Percentiles rank a stretch among this genome's conserved stretches.
phyloP scores from a whole-genome alignment of 2,329 filamentous ascomycete genomes.

The Beauveria scarabaeidicola region DNA sequence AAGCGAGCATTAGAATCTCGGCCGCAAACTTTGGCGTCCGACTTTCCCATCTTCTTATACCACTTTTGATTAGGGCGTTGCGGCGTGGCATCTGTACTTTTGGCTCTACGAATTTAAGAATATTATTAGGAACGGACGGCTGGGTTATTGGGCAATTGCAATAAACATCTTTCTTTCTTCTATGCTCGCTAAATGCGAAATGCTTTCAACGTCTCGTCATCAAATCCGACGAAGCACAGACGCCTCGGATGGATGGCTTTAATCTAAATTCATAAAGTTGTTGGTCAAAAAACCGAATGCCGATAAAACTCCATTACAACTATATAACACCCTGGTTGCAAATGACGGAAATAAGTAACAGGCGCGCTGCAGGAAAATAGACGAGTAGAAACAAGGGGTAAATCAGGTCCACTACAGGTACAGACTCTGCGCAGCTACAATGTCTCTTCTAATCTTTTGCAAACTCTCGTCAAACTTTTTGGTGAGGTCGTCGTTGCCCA shows the following conservation, averaged over 20 bases:
- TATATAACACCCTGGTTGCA: constrained; percentile 9
- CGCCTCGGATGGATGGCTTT: not conserved
- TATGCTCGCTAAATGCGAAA: constrained; percentile 7
- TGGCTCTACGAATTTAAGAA: not conserved
- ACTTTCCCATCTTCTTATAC: not conserved
- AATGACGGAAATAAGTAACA: constrained; percentile 8
- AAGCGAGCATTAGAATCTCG: constrained; percentile 20
- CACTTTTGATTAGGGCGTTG: not conserved
- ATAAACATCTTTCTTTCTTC: constrained; percentile 10
- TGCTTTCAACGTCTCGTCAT: constrained; percentile 7
- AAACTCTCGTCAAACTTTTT: constrained; percentile 85
- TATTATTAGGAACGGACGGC: not conserved
- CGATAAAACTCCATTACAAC: constrained; percentile 6
- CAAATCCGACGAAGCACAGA: not conserved
- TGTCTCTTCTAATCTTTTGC: constrained; percentile 79
- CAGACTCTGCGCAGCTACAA: constrained; percentile 88
- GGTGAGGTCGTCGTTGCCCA: constrained; percentile 92
- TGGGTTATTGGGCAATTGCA: not conserved
- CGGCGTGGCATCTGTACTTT: not conserved
- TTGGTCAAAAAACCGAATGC: constrained; percentile 1
- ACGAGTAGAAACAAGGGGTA: not conserved
- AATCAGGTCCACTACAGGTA: constrained; percentile 56
- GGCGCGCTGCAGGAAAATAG: not conserved
- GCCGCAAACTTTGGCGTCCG: too few species aligned
- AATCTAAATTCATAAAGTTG: not conserved